Evolutionary conservation across 2,329 filamentous ascomycete genomes (phyloP).

Genomic region (Emergomyces pasteurianus): DNA sequence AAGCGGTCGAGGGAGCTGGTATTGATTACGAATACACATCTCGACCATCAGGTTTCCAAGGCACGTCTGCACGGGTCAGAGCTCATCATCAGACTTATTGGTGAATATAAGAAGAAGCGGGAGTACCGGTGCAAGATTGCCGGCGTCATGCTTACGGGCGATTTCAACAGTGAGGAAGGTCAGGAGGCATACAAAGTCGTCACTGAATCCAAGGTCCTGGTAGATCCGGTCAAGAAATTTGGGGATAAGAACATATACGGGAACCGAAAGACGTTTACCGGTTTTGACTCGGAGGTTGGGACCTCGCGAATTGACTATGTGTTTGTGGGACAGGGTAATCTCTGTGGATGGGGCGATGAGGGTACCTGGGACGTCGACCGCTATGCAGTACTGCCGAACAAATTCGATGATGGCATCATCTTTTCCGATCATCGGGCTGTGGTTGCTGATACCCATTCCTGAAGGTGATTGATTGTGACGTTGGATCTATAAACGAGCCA

Average conservation of each 20-base stretch:
- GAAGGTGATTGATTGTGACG: not conserved
- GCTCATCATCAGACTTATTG: conserved; percentile 37
- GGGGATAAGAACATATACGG: not conserved
- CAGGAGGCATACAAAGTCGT: conserved; percentile 38
- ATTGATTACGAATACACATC: conserved; percentile 45
- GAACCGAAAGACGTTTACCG: conserved; percentile 28
- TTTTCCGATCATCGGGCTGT: conserved; percentile 47
- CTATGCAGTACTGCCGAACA: conserved; percentile 42
- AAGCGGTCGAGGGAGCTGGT: conserved; percentile 29
- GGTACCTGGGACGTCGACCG: conserved; percentile 32
- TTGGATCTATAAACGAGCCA: not conserved
- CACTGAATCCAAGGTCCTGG: not conserved
- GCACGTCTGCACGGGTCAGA: conserved; percentile 40
- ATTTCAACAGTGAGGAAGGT: conserved; percentile 42
- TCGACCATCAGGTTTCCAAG: conserved; percentile 41
- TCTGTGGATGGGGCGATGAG: not conserved
- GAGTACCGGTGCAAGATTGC: conserved; percentile 19
- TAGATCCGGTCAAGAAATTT: not conserved
- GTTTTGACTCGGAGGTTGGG: conserved; percentile 23
- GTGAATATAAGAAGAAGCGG: conserved; percentile 17
- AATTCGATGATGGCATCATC: conserved; percentile 44
- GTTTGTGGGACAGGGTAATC: conserved; percentile 28
- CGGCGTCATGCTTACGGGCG: conserved; percentile 42
- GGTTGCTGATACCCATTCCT: conserved; percentile 35
- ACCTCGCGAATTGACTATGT: conserved; percentile 42